Evolutionary conservation across 2,329 filamentous ascomycete genomes (phyloP).

Genomic region (Curvularia lunata): DNA sequence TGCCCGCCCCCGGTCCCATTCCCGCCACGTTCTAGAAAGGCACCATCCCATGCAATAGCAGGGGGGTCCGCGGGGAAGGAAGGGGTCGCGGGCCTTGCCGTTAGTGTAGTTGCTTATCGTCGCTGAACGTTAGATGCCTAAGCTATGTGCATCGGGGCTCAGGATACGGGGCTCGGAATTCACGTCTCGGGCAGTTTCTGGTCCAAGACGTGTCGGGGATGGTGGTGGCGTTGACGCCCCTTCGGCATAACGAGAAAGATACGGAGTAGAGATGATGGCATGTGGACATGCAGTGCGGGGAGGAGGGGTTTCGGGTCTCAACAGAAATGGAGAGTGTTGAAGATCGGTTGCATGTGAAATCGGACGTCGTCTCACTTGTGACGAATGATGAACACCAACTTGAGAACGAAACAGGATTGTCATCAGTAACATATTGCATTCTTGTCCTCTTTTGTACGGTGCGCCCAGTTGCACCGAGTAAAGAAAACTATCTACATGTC

Average conservation of each 20-base stretch:
- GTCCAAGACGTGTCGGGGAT: no score
- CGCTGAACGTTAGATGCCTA: not conserved
- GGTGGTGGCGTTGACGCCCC: no score
- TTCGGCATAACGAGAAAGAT: not conserved
- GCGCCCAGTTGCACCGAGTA: slow-evolving; percentile 5
- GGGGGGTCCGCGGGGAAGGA: not conserved
- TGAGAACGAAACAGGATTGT: not conserved
- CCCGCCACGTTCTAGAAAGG: not conserved
- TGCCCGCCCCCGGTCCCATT: not conserved
- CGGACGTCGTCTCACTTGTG: not conserved
- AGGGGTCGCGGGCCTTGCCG: not conserved
- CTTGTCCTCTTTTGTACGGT: not conserved
- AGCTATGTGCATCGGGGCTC: no score
- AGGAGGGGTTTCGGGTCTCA: not conserved
- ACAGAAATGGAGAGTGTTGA: not conserved
- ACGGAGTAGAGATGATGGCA: not conserved
- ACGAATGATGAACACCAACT: not conserved
- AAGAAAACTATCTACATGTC: slow-evolving; percentile 10
- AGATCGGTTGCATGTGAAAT: not conserved
- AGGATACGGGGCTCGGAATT: no score
- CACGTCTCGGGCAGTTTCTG: no score
- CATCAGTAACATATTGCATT: slow-evolving; percentile 12
- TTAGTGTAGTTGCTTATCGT: not conserved
- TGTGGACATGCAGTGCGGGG: not conserved
- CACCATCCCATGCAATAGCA: not conserved